Evolutionary conservation across 2,329 filamentous ascomycete species (phyloP).

Genomic region (Colletotrichum tropicale): DNA sequence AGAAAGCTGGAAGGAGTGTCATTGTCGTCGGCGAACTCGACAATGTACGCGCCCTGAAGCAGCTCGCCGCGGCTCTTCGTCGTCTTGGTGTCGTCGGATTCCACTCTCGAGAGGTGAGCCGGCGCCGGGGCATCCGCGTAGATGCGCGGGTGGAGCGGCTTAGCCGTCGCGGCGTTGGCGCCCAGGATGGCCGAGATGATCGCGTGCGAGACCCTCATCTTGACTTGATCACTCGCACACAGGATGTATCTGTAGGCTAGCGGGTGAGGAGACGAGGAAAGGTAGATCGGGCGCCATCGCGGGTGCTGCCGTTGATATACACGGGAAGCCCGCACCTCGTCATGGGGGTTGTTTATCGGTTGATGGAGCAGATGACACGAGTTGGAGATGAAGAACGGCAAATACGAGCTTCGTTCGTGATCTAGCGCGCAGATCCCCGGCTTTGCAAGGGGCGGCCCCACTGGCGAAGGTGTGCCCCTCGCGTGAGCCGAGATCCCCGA

Average conservation of each 20-base stretch:
- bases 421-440: slow-evolving; percentile 1
- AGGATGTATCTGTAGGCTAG: background rate
- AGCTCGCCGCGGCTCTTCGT: background rate
- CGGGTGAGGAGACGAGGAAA: background rate
- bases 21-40: slow-evolving; percentile 25
- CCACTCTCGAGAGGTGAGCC: background rate
- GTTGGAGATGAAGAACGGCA: slow-evolving; percentile 7
- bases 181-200: background rate
- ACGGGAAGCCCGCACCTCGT: background rate
- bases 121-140: background rate
- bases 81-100: background rate
- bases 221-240: slow-evolving; percentile 2
- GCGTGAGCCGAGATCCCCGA: background rate
- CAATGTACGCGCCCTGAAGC: slow-evolving; percentile 27
- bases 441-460: background rate
- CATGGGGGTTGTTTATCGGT: background rate
- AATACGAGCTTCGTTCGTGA: slow-evolving; percentile 12
- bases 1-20: slow-evolving; percentile 15
- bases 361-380: background rate
- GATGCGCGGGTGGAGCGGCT: slow-evolving; percentile 3
- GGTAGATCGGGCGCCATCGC: no score
- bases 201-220: background rate
- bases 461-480: background rate
- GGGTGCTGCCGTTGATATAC: background rate
- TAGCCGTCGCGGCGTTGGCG: background rate